Percentiles rank a stretch among this genome's conserved stretches.
These are phyloP conservation scores for Pinus taeda DNA, from an alignment of 75 land plant species.

Conservation along the genomic window DNA sequence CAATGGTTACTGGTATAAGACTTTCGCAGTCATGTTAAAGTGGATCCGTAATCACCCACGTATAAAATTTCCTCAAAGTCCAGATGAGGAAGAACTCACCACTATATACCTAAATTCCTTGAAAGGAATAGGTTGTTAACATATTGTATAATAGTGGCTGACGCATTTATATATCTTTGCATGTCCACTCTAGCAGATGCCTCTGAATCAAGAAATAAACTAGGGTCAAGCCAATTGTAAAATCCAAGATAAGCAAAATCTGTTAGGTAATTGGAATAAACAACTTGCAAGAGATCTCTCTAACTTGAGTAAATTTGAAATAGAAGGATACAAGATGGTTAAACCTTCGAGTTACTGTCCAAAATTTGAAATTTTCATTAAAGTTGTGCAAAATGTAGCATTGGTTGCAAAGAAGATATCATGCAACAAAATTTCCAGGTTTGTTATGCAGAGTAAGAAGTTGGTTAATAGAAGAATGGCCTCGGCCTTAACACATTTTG, in stretches of 20 bases:
- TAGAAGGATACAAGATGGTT: background rate
- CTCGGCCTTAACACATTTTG: too few species aligned
- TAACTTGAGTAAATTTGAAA: too few species aligned
- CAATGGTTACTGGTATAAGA: background rate
- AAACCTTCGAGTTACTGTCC: background rate
- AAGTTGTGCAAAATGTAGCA: background rate
- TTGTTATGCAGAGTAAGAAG: too few species aligned
- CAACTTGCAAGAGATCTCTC: background rate
- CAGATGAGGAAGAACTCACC: conserved; percentile 29
- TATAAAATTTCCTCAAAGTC: conserved; percentile 7
- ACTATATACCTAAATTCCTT: conserved; percentile 51
- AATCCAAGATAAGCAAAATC: background rate
- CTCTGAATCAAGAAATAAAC: conserved; percentile 32
- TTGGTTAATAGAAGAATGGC: too few species aligned
- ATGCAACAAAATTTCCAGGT: background rate
- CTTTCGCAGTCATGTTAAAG: background rate
- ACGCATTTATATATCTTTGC: conserved; percentile 40
- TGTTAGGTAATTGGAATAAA: background rate
- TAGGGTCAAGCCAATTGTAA: background rate
- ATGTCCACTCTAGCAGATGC: conserved; percentile 51
- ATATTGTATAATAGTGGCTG: conserved; percentile 40
- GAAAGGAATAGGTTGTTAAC: conserved; percentile 49
- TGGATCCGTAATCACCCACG: background rate
- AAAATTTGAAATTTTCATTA: background rate
- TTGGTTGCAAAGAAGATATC: background rate